Evolutionary conservation across 2,329 filamentous ascomycete species (phyloP).

Genomic region (Diaporthe eres): DNA sequence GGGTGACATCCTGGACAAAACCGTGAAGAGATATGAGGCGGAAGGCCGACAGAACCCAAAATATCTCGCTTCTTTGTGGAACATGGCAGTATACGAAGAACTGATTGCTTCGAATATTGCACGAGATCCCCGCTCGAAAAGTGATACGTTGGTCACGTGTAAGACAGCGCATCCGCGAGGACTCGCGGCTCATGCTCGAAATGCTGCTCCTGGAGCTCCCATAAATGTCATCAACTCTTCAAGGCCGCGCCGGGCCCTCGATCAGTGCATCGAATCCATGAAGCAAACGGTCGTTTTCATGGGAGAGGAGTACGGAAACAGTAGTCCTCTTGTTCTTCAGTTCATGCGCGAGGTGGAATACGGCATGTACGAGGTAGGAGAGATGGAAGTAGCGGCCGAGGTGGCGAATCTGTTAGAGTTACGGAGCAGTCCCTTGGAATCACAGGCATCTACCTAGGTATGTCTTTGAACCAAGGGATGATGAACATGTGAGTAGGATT

Average conservation of each 20-base stretch:
- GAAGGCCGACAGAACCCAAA: not conserved
- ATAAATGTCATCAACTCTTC: not conserved
- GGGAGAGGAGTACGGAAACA: not conserved
- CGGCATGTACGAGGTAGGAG: not conserved
- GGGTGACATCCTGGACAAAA: not conserved
- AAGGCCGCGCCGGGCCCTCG: not conserved
- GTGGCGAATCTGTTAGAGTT: not conserved
- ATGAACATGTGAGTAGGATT: not conserved
- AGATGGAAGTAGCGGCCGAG: not conserved
- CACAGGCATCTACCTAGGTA: not conserved
- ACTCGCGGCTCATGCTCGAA: not conserved
- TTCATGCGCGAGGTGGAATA: not conserved
- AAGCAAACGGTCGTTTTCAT: not conserved
- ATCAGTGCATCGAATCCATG: not conserved
- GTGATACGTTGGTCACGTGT: not conserved
- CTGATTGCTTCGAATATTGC: not conserved
- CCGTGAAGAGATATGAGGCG: conserved; percentile 11
- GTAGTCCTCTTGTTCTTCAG: not conserved
- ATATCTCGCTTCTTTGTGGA: not conserved
- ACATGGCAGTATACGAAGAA: not conserved
- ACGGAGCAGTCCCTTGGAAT: not conserved
- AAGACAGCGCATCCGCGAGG: not conserved
- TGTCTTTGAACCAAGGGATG: not conserved
- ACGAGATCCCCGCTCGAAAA: not conserved
- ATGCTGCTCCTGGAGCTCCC: not conserved